Evolutionary conservation across 2,329 filamentous ascomycete genomes (phyloP), one percentile per base, ranked within the genome.

Genomic region (Arthroderma uncinatum): DNA sequence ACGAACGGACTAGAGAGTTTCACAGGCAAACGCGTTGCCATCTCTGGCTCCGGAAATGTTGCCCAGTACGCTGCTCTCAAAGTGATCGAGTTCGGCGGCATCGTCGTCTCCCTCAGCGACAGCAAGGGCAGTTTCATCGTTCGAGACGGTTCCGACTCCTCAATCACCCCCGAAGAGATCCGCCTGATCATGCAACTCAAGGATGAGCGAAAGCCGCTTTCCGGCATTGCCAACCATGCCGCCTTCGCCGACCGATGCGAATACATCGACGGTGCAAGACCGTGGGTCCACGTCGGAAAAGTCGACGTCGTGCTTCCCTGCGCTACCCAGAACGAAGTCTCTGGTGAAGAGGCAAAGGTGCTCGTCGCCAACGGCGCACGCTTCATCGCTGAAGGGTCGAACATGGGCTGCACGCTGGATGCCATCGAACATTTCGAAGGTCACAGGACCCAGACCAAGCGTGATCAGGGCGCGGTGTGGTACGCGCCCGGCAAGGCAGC

Each of bases 351-450:
- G 79, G 93, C 91, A 55, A 79, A 89, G 77, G 83, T 82, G 16
- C 82, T 97, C 47, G 82, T 96, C 59, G 80, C 80, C 53, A 81
- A 81, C 59, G 92, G 92, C 64, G 82, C 81, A 69, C 83, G 85
- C 71, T 94, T 89, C 78, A 85, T 97, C 64, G 93, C 93, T 58
- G 93, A 98, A 78, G 93, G 93, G 58, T 93, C 87, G 76, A 97
- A 97, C 83, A 97, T 98, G 93, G 93, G 93, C 63, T 96, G 90
- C 80, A 96, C 91, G 34, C 89, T 93, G 76, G 90, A 87, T 63
- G 92, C 92, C 64, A 96, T 98, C 68, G 87, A 95, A 68, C 78
- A 89, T 63, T 97, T 97, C 72, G 81, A 79, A 16, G 78, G 84
- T 67, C 82, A 91, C 65, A 83, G 79, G 67, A 72, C 78, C 71